Evolutionary conservation across 2,329 filamentous ascomycete species (phyloP).

Genomic region (Colletotrichum shisoi): DNA sequence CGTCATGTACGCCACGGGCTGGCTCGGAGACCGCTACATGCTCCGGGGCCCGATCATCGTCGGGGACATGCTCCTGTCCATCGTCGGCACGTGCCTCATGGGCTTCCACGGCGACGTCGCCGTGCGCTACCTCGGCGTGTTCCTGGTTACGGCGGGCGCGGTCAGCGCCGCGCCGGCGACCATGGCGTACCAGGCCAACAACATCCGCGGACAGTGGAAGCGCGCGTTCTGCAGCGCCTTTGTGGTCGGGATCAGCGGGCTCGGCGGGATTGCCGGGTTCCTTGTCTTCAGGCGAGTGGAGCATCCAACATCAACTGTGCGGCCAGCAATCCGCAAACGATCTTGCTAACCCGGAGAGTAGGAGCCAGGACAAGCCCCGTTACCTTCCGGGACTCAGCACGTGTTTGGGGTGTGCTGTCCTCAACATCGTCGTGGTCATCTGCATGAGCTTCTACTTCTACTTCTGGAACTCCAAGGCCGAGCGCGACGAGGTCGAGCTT

Average conservation of each 20-base stretch:
- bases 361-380: constrained; percentile 28
- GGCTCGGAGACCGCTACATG: constrained; percentile 69
- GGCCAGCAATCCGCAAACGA: no score
- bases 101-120: constrained; percentile 61
- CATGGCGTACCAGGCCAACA: constrained; percentile 39
- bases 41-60: constrained; percentile 74
- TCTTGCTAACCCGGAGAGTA: background rate
- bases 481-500: constrained; percentile 24
- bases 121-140: constrained; percentile 72
- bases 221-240: constrained; percentile 38
- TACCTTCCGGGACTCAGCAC: constrained; percentile 29
- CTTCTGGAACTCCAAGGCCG: constrained; percentile 22
- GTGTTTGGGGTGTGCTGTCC: constrained; percentile 27
- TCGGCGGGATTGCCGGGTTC: constrained; percentile 38
- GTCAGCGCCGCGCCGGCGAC: constrained; percentile 28
- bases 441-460: constrained; percentile 27
- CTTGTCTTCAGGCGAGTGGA: constrained; percentile 37
- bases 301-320: background rate
- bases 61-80: constrained; percentile 64
- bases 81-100: constrained; percentile 72
- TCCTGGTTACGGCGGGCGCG: constrained; percentile 53
- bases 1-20: constrained; percentile 69
- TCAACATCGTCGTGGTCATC: constrained; percentile 25
- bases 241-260: constrained; percentile 35
- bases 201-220: constrained; percentile 40